Percentiles rank a stretch among this genome's conserved stretches.
Evolutionary conservation across 805 yeast genomes (phyloP).

Genomic region (Starmerella khaoyaiensis): DNA sequence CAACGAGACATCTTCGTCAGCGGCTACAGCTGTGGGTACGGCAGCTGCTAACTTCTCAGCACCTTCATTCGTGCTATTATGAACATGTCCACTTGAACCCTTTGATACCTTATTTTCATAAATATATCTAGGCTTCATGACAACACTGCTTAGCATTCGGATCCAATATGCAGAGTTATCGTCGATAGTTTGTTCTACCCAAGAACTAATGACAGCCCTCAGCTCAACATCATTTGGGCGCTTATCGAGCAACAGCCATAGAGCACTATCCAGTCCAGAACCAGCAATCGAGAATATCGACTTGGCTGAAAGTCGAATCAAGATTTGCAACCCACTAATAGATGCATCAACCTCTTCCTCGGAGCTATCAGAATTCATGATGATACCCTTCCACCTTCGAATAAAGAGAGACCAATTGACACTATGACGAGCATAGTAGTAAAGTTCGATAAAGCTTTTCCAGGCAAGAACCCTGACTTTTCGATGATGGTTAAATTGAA

Average conservation of each 20-base stretch:
- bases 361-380: conserved; percentile 2
- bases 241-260: conserved; percentile 49
- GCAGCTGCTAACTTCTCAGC: conserved; percentile 4
- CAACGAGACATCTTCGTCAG: conserved; percentile 31
- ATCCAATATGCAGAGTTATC: conserved; percentile 37
- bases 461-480: conserved; percentile 20
- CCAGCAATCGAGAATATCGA: conserved; percentile 32
- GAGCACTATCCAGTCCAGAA: conserved; percentile 36
- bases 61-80: background rate
- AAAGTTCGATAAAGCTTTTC: conserved; percentile 21
- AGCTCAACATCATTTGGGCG: conserved; percentile 36
- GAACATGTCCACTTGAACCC: background rate
- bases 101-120: background rate
- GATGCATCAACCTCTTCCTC: conserved; percentile 29
- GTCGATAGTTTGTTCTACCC: conserved; percentile 42
- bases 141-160: conserved; percentile 34
- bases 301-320: conserved; percentile 43
- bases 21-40: conserved; percentile 32
- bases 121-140: conserved; percentile 24
- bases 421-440: conserved; percentile 19
- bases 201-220: conserved; percentile 37
- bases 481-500: conserved; percentile 16
- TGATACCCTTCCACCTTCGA: conserved; percentile 14
- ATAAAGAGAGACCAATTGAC: conserved; percentile 18
- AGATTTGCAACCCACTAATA: conserved; percentile 44